A percentile compares a stretch with the other conserved stretches of the same genome.
Evolutionary conservation across 257 asterid genomes (phyloP).

Genomic region (Solanum tarapatanum): DNA sequence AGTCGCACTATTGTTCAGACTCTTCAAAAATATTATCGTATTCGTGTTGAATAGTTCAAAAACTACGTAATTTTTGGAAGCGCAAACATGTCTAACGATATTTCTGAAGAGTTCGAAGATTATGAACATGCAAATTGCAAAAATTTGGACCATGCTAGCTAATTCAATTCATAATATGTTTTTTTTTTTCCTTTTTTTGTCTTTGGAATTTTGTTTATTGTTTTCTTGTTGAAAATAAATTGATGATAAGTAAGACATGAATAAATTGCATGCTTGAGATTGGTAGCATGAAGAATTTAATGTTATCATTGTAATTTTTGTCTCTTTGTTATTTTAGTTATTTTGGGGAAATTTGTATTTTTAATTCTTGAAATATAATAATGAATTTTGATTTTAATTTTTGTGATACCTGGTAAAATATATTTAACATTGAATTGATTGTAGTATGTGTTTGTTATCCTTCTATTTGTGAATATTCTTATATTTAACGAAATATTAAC

Average conservation of each 20-base stretch:
- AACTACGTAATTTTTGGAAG: accelerated
- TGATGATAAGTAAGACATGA: background rate
- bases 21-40: background rate
- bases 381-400: background rate
- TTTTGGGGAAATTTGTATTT: background rate
- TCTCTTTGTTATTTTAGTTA: background rate
- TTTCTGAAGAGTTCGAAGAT: background rate
- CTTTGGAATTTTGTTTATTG: background rate
- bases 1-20: background rate
- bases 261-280: background rate
- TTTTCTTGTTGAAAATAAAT: background rate
- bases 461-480: background rate
- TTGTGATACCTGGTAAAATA: background rate
- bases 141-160: background rate
- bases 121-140: background rate
- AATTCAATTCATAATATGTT: background rate
- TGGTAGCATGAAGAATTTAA: background rate
- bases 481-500: background rate
- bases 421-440: background rate
- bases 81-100: accelerated
- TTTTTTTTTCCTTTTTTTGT: background rate
- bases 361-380: background rate
- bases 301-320: background rate
- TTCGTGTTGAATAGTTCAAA: background rate
- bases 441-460: background rate